Conservation (phyloP, 345 rosid species). For the Arabis hirsuta region DNA sequence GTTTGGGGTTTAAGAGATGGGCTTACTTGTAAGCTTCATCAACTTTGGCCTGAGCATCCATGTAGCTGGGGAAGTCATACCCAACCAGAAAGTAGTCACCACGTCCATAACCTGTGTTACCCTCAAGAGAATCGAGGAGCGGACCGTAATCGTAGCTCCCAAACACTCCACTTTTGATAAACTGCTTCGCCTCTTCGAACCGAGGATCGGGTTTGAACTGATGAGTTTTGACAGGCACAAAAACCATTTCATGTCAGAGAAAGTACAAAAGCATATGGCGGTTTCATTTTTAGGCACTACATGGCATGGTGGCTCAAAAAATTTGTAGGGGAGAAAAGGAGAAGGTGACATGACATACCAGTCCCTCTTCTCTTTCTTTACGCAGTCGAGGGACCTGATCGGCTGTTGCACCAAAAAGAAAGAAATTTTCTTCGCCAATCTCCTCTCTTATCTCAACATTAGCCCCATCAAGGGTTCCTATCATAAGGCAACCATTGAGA, state of each 20-base stretch:
- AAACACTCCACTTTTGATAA: slow-evolving; percentile 84
- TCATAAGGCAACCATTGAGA: slow-evolving; percentile 92
- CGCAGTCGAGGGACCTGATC: slow-evolving; percentile 86
- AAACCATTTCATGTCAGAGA: slow-evolving; percentile 11
- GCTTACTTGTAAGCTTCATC: slow-evolving; percentile 92
- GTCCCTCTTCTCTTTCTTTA: slow-evolving; percentile 83
- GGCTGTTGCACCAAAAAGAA: slow-evolving; percentile 91
- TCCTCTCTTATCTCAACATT: slow-evolving; percentile 98
- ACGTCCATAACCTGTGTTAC: slow-evolving; percentile 90
- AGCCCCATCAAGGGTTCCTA: slow-evolving; percentile 97
- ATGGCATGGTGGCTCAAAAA: not conserved
- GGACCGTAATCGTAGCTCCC: slow-evolving; percentile 90
- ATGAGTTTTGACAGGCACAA: slow-evolving; percentile 1
- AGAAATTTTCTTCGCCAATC: slow-evolving; percentile 87
- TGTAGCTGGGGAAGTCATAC: slow-evolving; percentile 79
- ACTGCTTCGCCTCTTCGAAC: slow-evolving; percentile 92
- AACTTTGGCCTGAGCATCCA: slow-evolving; percentile 84
- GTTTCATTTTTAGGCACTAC: not conserved
- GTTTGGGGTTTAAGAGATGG: slow-evolving; percentile 30
- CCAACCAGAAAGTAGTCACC: slow-evolving; percentile 98
- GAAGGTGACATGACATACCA: slow-evolving; percentile 52
- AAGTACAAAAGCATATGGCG: slow-evolving; percentile 1
- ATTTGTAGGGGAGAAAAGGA: not conserved
- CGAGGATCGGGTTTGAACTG: slow-evolving; percentile 97
- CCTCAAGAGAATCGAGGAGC: slow-evolving; percentile 91